A percentile compares a stretch with the other conserved stretches of the same genome.
phyloP scores from a whole-genome alignment of 352 stramenopile species.

The Elongisporangium anandrum region DNA sequence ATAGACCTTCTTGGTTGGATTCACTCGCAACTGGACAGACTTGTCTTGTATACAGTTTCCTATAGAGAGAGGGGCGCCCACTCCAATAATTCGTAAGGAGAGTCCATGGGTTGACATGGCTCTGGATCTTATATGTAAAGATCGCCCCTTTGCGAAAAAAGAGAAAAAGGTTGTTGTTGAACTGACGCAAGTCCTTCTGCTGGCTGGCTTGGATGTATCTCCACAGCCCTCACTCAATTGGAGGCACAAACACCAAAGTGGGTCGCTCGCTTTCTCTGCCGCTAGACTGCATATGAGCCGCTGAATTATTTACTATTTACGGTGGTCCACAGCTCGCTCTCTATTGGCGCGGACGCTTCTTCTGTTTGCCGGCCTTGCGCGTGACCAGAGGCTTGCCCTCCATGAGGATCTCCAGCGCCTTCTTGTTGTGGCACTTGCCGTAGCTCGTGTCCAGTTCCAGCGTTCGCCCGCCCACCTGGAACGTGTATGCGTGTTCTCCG shows the following conservation, averaged over 20 bases:
- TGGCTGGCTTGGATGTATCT: not conserved
- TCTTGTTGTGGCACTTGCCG: slow-evolving; percentile 50
- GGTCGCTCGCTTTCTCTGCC: not conserved
- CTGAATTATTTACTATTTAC: not conserved
- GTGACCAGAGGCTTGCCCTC: slow-evolving; percentile 66
- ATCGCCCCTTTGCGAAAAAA: not conserved
- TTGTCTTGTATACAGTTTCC: not conserved
- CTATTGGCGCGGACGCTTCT: slow-evolving; percentile 40
- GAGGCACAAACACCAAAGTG: not conserved
- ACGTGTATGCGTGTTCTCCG: slow-evolving; percentile 56
- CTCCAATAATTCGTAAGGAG: not conserved
- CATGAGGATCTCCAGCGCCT: slow-evolving; percentile 63
- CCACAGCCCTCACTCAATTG: not conserved
- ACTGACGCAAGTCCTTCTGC: not conserved
- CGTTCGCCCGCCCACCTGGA: slow-evolving; percentile 42
- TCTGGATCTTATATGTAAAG: not conserved
- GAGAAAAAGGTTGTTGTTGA: not conserved
- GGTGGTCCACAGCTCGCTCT: not conserved
- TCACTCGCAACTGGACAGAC: not conserved
- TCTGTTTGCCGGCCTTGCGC: slow-evolving; percentile 55
- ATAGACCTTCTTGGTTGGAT: not conserved
- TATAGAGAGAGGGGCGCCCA: not conserved
- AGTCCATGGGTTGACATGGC: not conserved
- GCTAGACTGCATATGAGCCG: not conserved
- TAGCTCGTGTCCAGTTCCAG: slow-evolving; percentile 54